These are phyloP conservation scores for Cystobasidium onofrii DNA, from an alignment of 768 basidiomycete genomes.

Conservation along the genomic window DNA sequence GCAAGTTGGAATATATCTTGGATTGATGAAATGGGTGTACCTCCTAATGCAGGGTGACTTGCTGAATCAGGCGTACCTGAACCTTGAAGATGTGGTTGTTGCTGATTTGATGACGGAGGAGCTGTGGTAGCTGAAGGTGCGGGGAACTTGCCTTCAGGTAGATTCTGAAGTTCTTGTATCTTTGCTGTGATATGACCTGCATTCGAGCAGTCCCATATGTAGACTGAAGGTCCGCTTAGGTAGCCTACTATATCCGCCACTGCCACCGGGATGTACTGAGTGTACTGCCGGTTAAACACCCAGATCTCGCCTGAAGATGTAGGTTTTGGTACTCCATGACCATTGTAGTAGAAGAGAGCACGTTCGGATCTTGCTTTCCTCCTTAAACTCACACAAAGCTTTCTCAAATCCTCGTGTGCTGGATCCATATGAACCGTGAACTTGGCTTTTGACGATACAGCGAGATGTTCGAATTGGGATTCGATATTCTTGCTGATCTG, in stretches of 20 bases:
- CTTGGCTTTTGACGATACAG: slow-evolving; percentile 65
- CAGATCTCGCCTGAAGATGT: slow-evolving; percentile 89
- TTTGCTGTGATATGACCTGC: slow-evolving; percentile 87
- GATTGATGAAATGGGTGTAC: not conserved
- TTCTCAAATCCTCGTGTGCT: slow-evolving; percentile 82
- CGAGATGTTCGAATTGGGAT: slow-evolving; percentile 91
- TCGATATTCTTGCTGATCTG: slow-evolving; percentile 86
- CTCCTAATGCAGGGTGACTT: not conserved
- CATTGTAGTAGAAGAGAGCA: slow-evolving; percentile 93
- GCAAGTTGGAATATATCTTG: slow-evolving; percentile 74
- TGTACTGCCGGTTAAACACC: slow-evolving; percentile 96
- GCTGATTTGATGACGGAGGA: slow-evolving; percentile 33
- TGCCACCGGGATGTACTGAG: slow-evolving; percentile 95
- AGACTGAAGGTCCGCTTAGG: slow-evolving; percentile 89
- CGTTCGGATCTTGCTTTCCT: slow-evolving; percentile 88
- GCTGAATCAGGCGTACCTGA: slow-evolving; percentile 49
- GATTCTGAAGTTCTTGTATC: slow-evolving; percentile 55
- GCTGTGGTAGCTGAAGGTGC: slow-evolving; percentile 16
- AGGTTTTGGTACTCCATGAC: slow-evolving; percentile 94
- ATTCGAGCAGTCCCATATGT: slow-evolving; percentile 98
- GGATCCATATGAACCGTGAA: slow-evolving; percentile 59
- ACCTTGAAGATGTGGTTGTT: slow-evolving; percentile 48
- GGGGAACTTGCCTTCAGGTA: slow-evolving; percentile 29
- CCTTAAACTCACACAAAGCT: slow-evolving; percentile 71
- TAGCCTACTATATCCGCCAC: slow-evolving; percentile 86